phyloP scores from a whole-genome alignment of 805 yeast genomes.

The Metschnikowia lochheadii region DNA sequence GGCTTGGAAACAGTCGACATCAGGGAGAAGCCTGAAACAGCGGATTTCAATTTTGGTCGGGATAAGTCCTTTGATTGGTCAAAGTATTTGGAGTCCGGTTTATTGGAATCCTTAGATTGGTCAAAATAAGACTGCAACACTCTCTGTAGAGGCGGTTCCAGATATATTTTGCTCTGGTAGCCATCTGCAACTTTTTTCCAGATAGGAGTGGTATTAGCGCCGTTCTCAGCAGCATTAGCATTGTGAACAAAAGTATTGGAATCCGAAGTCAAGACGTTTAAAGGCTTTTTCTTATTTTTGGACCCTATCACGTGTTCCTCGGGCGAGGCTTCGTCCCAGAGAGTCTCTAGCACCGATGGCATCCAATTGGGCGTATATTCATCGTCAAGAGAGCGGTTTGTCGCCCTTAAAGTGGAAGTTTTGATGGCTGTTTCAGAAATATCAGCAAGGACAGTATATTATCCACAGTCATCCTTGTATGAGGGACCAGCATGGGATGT shows the following conservation, averaged over 20 bases:
- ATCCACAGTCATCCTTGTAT: too few species aligned
- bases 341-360: conserved; percentile 36
- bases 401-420: conserved; percentile 23
- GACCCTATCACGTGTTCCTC: neutral
- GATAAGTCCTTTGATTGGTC: too few species aligned
- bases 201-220: conserved; percentile 15
- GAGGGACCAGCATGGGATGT: too few species aligned
- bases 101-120: neutral
- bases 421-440: conserved; percentile 15
- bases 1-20: conserved; percentile 30
- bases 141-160: conserved; percentile 25
- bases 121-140: conserved; percentile 27
- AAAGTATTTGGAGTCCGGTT: too few species aligned
- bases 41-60: neutral
- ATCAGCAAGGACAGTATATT: neutral
- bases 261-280: conserved; percentile 19
- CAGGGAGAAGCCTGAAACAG: conserved; percentile 24
- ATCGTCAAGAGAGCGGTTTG: neutral
- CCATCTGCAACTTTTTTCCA: conserved; percentile 33
- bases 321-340: conserved; percentile 26
- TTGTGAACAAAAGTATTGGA: conserved; percentile 34
- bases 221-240: conserved; percentile 10
- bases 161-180: conserved; percentile 22
- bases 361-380: conserved; percentile 39
- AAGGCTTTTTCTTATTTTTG: conserved; percentile 3